phyloP scores from a whole-genome alignment of 768 basidiomycete species.

The Asterophora parasitica region DNA sequence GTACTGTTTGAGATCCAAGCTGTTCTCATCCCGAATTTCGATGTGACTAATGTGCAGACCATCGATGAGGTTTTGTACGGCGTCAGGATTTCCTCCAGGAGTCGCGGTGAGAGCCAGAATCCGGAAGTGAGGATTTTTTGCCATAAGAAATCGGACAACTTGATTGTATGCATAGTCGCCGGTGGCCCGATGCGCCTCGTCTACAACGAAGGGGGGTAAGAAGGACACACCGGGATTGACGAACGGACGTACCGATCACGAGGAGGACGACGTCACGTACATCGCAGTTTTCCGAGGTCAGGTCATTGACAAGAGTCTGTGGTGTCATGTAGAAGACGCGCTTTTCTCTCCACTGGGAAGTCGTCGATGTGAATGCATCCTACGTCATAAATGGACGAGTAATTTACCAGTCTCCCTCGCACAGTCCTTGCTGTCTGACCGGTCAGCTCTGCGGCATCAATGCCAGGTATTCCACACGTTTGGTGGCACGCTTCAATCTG shows the following conservation, averaged over 20 bases:
- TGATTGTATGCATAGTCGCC: constrained; percentile 93
- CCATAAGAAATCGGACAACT: constrained; percentile 85
- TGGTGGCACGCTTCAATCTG: constrained; percentile 92
- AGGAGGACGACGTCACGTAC: constrained; percentile 76
- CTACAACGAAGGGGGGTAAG: constrained; percentile 32
- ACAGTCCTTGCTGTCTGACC: constrained; percentile 57
- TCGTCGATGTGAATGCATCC: neutral
- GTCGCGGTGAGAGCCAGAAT: constrained; percentile 94
- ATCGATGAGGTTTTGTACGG: constrained; percentile 90
- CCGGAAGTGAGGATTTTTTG: constrained; percentile 91
- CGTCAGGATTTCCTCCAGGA: constrained; percentile 79
- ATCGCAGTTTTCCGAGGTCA: constrained; percentile 69
- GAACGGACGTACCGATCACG: constrained; percentile 64
- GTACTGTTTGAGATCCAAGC: constrained; percentile 81
- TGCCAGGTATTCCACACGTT: constrained; percentile 88
- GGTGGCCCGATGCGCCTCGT: constrained; percentile 93
- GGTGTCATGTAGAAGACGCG: constrained; percentile 95
- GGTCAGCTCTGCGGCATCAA: constrained; percentile 82
- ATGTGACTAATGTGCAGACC: constrained; percentile 91
- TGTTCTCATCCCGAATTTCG: constrained; percentile 89
- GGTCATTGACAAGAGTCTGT: constrained; percentile 89
- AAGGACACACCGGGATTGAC: constrained; percentile 1
- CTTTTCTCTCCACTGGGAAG: constrained; percentile 68
- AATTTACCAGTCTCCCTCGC: constrained; percentile 57
- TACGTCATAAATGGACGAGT: neutral